A percentile compares a stretch with the other conserved stretches of the same genome.
These are phyloP conservation scores for Parsonsia alboflavescens DNA, from an alignment of 257 asterid genomes.

Conservation along the genomic window DNA sequence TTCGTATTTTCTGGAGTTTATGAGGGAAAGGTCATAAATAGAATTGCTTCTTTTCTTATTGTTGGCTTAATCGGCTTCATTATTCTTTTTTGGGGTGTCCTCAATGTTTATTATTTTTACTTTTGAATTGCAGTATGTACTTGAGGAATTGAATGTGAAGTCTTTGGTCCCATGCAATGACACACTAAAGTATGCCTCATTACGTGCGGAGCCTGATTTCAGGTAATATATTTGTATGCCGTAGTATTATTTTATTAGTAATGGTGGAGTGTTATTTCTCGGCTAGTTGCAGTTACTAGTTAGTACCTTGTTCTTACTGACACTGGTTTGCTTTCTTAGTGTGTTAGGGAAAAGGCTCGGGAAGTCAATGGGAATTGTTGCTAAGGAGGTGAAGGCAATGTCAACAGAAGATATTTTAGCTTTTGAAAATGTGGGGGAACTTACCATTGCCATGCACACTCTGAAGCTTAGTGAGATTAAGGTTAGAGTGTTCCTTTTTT, in stretches of 20 bases:
- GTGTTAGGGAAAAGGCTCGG: constrained; percentile 84
- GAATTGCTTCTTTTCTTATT: neutral
- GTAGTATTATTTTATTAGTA: neutral
- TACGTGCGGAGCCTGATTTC: constrained; percentile 98
- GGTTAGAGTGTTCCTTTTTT: constrained; percentile 21
- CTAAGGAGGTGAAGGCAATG: constrained; percentile 77
- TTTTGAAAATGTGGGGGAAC: constrained; percentile 78
- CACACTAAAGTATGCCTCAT: constrained; percentile 68
- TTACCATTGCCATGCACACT: constrained; percentile 43
- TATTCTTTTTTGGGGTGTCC: neutral
- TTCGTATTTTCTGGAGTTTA: neutral
- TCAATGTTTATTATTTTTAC: neutral
- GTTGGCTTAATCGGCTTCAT: neutral
- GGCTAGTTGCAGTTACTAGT: neutral
- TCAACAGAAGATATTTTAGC: constrained; percentile 74
- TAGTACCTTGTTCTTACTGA: neutral
- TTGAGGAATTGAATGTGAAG: constrained; percentile 89
- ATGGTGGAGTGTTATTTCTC: constrained; percentile 1
- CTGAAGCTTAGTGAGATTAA: constrained; percentile 75
- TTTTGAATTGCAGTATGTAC: constrained; percentile 46
- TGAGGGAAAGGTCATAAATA: neutral
- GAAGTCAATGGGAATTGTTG: constrained; percentile 77
- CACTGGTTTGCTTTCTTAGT: constrained; percentile 29
- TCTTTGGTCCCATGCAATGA: constrained; percentile 80
- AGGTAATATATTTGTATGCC: constrained; percentile 25